Conservation (phyloP, 169 alveolate genomes). For the Cryptosporidium muris region DNA sequence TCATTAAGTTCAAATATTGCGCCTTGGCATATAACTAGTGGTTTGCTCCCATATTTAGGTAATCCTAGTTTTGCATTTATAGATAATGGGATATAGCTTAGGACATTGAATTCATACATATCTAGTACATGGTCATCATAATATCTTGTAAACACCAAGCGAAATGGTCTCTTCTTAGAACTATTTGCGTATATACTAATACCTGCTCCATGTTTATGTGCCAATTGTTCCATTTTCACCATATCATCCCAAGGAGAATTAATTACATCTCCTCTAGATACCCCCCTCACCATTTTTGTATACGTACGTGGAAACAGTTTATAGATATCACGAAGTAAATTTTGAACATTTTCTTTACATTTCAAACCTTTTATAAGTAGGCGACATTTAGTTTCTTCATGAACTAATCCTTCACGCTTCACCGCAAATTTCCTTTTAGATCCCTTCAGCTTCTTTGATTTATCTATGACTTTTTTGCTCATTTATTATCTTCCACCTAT, state of each 20-base stretch:
- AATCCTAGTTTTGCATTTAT: slow-evolving; percentile 1
- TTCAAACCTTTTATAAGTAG: slow-evolving; percentile 56
- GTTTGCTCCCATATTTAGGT: slow-evolving; percentile 65
- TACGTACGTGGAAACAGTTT: slow-evolving; percentile 46
- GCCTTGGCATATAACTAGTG: slow-evolving; percentile 66
- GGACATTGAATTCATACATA: slow-evolving; percentile 58
- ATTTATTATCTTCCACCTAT: background rate
- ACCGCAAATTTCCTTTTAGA: slow-evolving; percentile 21
- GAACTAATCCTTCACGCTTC: slow-evolving; percentile 46
- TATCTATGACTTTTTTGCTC: background rate
- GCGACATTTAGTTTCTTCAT: slow-evolving; percentile 67
- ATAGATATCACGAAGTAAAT: slow-evolving; percentile 14
- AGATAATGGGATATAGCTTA: slow-evolving; percentile 25
- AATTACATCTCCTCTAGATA: slow-evolving; percentile 39
- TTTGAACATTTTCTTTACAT: slow-evolving; percentile 57
- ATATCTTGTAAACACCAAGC: slow-evolving; percentile 48
- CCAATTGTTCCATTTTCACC: slow-evolving; percentile 41
- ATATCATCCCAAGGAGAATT: slow-evolving; percentile 57
- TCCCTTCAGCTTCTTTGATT: slow-evolving; percentile 40
- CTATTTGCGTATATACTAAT: slow-evolving; percentile 68
- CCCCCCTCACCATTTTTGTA: slow-evolving; percentile 51
- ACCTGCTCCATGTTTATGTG: slow-evolving; percentile 54
- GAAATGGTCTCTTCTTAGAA: slow-evolving; percentile 56
- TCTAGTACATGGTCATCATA: slow-evolving; percentile 59
- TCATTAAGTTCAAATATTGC: slow-evolving; percentile 52